Evolutionary conservation across 78 protist species (phyloP), one percentile per base, ranked within the genome.

Genomic region (Dictyostelium intermedium): DNA sequence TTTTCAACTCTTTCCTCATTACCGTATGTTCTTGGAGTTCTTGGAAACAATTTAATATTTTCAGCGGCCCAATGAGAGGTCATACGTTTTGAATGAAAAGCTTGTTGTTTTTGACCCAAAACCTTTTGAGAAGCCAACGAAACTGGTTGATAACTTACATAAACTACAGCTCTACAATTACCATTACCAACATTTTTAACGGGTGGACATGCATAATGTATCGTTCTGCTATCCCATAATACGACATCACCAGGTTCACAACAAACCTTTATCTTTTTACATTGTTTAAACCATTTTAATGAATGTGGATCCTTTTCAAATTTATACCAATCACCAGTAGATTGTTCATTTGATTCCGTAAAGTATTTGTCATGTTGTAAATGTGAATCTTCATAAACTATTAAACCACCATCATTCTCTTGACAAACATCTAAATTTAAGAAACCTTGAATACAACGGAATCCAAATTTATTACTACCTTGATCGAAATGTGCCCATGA

Each of bases 221-320:
- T 87, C 1, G 93, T 87, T 66, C 93, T 53, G 1, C 50, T n/a
- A 32, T 87, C 93, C 93, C 93, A 87, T 1, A 87, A 30, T 20
- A 87, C 93, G 3, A 87, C 13, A 79, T 87, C 93, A 63, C 93
- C 93, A 34, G 53, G n/a, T 30, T 87, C 73, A 79, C 93, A 87
- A 32, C 76, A 60, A 9, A 87, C 93, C 18, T 87, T 87, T 5
- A 87, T 45, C 61, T 63, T 60, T 63, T 87, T 76, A 32, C 93
- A 87, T 5, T 87, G 30, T 39, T 76, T 63, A 41, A 87, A 87
- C 37, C 43, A 43, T 34, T 34, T 14, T 5, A 86, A 16, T 10
- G 16, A 11, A 0, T 66, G 23, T 39, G 85, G 85, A 1, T 78
- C 85, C 9, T 41, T 74, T 20, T 87, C 53, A 66, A 87, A 87